These are phyloP conservation scores for Globisporangium spiculum DNA, from an alignment of 352 stramenopile species.

Conservation along the genomic window DNA sequence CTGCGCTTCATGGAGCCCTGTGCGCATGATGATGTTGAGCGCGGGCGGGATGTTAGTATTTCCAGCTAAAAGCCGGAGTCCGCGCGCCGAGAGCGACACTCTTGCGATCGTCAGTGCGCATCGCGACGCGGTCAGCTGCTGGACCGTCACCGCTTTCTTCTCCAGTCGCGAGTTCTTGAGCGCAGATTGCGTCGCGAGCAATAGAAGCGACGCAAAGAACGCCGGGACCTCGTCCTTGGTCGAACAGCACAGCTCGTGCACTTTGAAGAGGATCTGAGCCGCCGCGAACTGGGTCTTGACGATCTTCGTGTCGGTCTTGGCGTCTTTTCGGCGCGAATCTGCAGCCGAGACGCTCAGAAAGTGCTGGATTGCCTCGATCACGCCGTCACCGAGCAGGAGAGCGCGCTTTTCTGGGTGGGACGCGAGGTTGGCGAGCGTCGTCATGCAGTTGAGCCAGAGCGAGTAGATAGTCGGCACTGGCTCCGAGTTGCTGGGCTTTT, in stretches of 20 bases:
- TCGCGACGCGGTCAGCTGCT: slow-evolving; percentile 59
- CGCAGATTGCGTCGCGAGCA: slow-evolving; percentile 53
- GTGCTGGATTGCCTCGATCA: slow-evolving; percentile 61
- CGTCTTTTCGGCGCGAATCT: slow-evolving; percentile 38
- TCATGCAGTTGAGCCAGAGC: slow-evolving; percentile 51
- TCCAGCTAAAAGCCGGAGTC: slow-evolving; percentile 41
- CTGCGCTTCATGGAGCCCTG: slow-evolving; percentile 76
- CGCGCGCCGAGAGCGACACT: slow-evolving; percentile 44
- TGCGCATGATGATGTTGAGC: slow-evolving; percentile 87
- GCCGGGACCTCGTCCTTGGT: slow-evolving; percentile 34
- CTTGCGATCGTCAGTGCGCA: slow-evolving; percentile 64
- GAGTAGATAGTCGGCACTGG: slow-evolving; percentile 41
- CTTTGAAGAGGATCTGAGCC: slow-evolving; percentile 54
- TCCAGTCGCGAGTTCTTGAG: slow-evolving; percentile 57
- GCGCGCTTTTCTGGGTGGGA: slow-evolving; percentile 33
- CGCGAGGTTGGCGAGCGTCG: slow-evolving; percentile 58
- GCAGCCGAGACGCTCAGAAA: slow-evolving; percentile 44
- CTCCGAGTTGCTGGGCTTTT: slow-evolving; percentile 40
- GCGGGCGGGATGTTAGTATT: slow-evolving; percentile 56
- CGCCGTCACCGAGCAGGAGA: slow-evolving; percentile 53
- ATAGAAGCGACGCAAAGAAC: slow-evolving; percentile 59
- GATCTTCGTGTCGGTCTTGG: slow-evolving; percentile 37
- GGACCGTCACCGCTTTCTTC: slow-evolving; percentile 32
- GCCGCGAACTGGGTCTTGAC: slow-evolving; percentile 54
- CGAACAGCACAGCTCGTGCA: slow-evolving; percentile 51